Evolutionary conservation across 2,329 filamentous ascomycete species (phyloP), one percentile per base, ranked within the genome.

Genomic region (Diaporthe longicolla): DNA sequence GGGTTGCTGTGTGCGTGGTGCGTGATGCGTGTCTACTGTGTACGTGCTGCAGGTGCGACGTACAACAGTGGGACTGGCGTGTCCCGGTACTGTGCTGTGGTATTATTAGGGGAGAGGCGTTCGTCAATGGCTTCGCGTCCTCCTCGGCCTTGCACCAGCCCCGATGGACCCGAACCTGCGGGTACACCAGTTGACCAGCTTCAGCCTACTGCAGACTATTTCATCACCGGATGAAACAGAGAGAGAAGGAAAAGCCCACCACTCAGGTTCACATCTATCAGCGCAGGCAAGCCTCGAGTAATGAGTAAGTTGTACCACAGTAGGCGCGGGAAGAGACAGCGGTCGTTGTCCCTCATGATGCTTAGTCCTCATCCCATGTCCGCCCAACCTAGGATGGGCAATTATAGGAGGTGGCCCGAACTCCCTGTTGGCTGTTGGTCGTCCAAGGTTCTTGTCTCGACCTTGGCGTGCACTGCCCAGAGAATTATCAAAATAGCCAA

Each of bases 61-160:
- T 11, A 37, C 61, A 52, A 52, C 32, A 13, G 59, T 29, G 24
- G 45, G 10, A 66, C 61, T n/a, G 43, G 19, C 45, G 21, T 50
- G 61, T 6, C 24, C 10, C 1, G n/a, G 48, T 40, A 40, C 45
- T 54, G 63, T 50, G 58, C 40, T 15, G 63, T 50, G 7, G 43
- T 54, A 68, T 68, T 40, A 40, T 65, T 50, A 66, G 45, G 57
- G 57, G 35, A 54, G 48, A 63, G 40, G 52, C 17, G 63, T 68
- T 71, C 45, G 45, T 63, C 57, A 71, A 71, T 61, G 45, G 66
- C 45, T 55, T 71, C 70, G 70, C 70, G 70, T 63, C 45, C 57
- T 71, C 7, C 70, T 71, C 70, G 70, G 45, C 50, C 57, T 63
- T 63, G 70, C 24, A 21, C 45, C 70, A 71, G 70, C 57, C 57